These are phyloP conservation scores for Lepraria neglecta DNA, from an alignment of 495 filamentous ascomycete genomes.

Conservation along the genomic window DNA sequence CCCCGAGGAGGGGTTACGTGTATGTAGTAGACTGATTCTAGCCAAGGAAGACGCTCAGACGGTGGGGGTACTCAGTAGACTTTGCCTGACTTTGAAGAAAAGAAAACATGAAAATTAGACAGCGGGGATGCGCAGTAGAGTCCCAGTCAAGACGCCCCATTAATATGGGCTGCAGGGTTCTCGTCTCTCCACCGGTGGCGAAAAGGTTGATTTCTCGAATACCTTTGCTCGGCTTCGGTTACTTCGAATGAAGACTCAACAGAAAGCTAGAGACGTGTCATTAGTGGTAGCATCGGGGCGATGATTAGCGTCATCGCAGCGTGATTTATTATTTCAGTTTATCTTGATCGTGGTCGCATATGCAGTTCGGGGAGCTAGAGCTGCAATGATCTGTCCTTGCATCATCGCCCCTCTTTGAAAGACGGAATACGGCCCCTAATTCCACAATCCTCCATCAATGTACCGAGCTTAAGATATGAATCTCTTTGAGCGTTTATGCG, in stretches of 20 bases:
- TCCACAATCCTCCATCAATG: neutral
- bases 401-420: constrained; percentile 2
- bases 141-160: neutral
- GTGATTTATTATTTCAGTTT: too few species aligned
- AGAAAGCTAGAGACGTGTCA: constrained; percentile 16
- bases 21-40: too few species aligned
- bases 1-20: neutral
- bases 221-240: neutral
- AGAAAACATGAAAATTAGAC: neutral
- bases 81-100: neutral
- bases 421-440: neutral
- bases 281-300: neutral
- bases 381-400: constrained; percentile 6
- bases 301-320: neutral
- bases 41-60: too few species aligned
- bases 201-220: too few species aligned
- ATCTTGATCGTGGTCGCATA: constrained; percentile 3
- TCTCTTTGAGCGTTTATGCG: too few species aligned
- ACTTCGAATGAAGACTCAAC: neutral
- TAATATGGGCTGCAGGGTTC: too few species aligned
- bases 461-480: too few species aligned
- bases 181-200: neutral
- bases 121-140: neutral
- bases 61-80: too few species aligned
- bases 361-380: constrained; percentile 6